Evolutionary conservation across 306 rosid species (phyloP), one percentile per base, ranked within the genome.

Genomic region (Sphenostylis stenocarpa): DNA sequence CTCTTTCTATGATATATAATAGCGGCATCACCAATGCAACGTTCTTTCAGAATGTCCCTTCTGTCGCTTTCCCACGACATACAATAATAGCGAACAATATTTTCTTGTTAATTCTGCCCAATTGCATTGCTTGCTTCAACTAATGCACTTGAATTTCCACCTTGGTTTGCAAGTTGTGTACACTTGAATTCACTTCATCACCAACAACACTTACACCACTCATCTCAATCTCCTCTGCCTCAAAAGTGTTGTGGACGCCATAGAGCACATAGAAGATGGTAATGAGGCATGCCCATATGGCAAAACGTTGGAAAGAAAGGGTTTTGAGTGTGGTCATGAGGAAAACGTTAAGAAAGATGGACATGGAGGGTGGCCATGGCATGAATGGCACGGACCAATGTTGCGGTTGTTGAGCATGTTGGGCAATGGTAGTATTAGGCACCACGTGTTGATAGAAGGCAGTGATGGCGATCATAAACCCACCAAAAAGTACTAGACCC

Each of bases 281-380:
- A 45, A 90, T 88, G 72, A 89, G 72, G 76, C 83, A 79, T 12
- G 92, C 31, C 97, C 97, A 92, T 4, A 95, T 48, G 19, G 80
- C 97, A 74, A 95, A 90, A 16, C 97, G 82, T 79, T 87, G 89
- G 5, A 90, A 89, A 34, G 98, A 80, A 26, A 84, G 34, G 12
- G 58, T 21, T 51, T 86, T 90, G n/a, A 95, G 79, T 0, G 88
- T 87, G 5, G 92, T 83, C 89, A 92, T 87, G 56, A 92, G 96
- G 75, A 92, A 95, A 20, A 90, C 83, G 76, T 92, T 95, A 2
- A 95, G 96, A 82, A 85, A 89, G 49, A 95, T 86, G 24, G 98
- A 92, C 19, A 89, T 60, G 3, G 92, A 82, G 2, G 98, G 87
- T 28, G 96, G 97, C 98, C 97, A 95, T 5, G 98, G 98, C 98